Percentiles rank a stretch among this genome's conserved stretches.
These are phyloP conservation scores for Penicillium italicum DNA, from an alignment of 2,329 filamentous ascomycete species.

Conservation along the genomic window DNA sequence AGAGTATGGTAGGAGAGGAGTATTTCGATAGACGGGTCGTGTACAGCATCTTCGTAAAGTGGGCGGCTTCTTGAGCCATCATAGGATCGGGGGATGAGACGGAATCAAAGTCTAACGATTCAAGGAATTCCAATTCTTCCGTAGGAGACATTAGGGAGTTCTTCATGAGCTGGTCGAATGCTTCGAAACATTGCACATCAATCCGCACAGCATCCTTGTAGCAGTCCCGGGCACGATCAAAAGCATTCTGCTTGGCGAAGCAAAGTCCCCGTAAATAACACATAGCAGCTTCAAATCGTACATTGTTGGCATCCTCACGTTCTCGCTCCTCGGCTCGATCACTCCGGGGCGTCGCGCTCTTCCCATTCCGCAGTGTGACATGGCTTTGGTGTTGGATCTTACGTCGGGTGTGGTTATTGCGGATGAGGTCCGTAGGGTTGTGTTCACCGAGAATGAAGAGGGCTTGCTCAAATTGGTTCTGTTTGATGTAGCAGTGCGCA, in stretches of 20 bases:
- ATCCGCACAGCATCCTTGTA: conserved; percentile 97
- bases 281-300: conserved; percentile 94
- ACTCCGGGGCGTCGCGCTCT: conserved; percentile 46
- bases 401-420: conserved; percentile 61
- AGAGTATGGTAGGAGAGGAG: conserved; percentile 77
- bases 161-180: conserved; percentile 95
- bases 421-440: conserved; percentile 85
- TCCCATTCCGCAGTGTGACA: conserved; percentile 48
- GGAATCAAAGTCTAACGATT: conserved; percentile 84
- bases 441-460: conserved; percentile 82
- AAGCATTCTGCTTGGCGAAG: conserved; percentile 95
- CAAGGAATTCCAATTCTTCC: conserved; percentile 85
- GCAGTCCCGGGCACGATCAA: conserved; percentile 94
- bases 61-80: conserved; percentile 76
- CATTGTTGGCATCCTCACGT: conserved; percentile 66
- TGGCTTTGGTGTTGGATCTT: conserved; percentile 65
- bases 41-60: conserved; percentile 95
- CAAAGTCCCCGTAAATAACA: conserved; percentile 91
- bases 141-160: conserved; percentile 87
- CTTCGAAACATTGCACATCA: conserved; percentile 97
- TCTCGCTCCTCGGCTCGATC: conserved; percentile 60
- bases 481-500: conserved; percentile 90
- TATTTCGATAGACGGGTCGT: conserved; percentile 95
- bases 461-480: conserved; percentile 84
- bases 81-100: conserved; percentile 66